phyloP scores from a whole-genome alignment of 2,329 filamentous ascomycete genomes.

The Fusarium sp. region DNA sequence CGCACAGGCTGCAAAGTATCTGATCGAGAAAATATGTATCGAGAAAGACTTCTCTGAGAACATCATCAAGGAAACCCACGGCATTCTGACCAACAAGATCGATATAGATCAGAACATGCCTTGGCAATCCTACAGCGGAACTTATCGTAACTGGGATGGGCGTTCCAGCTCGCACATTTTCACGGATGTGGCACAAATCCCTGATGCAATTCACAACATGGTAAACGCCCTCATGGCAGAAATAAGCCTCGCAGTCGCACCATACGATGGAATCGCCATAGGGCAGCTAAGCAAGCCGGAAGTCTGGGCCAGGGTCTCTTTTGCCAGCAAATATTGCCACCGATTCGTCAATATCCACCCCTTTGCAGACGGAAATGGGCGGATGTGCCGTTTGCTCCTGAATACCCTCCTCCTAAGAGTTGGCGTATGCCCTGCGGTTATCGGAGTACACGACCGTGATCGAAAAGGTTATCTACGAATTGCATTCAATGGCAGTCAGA shows the following conservation, averaged over 20 bases:
- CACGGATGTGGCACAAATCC: background rate
- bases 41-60: constrained; percentile 24
- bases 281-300: no score
- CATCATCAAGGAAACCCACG: constrained; percentile 41
- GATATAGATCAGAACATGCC: background rate
- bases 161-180: background rate
- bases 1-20: constrained; percentile 18
- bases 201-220: constrained; percentile 43
- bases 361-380: constrained; percentile 53
- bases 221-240: constrained; percentile 20
- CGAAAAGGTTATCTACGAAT: background rate
- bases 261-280: no score
- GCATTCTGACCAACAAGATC: constrained; percentile 27
- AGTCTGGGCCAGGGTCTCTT: background rate
- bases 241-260: constrained; percentile 20
- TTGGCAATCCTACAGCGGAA: constrained; percentile 28
- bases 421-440: background rate
- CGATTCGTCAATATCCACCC: constrained; percentile 51
- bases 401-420: constrained; percentile 50
- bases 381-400: constrained; percentile 49
- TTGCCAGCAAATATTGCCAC: constrained; percentile 45
- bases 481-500: background rate
- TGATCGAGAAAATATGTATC: constrained; percentile 23
- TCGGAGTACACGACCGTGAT: background rate
- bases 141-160: constrained; percentile 42